Base-by-base conservation (phyloP, 768 basidiomycete genomes). In the Serendipita vermifera region DNA sequence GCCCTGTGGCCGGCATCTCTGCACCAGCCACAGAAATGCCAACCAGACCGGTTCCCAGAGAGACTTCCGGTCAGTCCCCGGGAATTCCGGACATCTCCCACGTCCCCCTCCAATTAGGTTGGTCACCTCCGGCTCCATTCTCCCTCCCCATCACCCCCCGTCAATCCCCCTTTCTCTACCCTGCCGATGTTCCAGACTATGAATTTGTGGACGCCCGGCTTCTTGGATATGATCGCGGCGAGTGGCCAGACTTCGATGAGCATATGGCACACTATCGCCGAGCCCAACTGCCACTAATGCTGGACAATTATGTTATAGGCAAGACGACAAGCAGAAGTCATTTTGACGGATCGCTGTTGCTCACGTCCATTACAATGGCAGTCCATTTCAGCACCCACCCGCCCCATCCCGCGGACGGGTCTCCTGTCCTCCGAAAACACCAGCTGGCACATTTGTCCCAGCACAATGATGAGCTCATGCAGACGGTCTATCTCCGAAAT, bases 181-280 rank as follows among this genome's bases (percentile, higher is more conserved):
- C 46, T 4, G 26, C 46, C 9, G 46, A 51, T 11, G 46, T 51
- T 4, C 46, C 46, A n/a, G 46, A 51, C 27, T 51, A 27, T n/a
- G 46, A 51, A n/a, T 51, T 22, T 29, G 20, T 29, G 11, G 46
- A 51, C 24, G 46, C 46, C 24, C 46, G 29, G 7, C 24, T 26
- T 4, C 27, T 51, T n/a, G 46, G 46, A 51, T 51, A 51, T 51
- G 46, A 51, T n/a, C 46, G 24, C 7, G 26, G 24, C 17, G 17
- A 22, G 9, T 51, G 46, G 46, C 46, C 46, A 51, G 46, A 51
- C 26, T 51, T 51, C 32, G 46, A 51, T n/a, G 46, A 20, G 22
- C 46, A 51, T 51, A 22, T 51, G 22, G 22, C 17, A n/a, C n/a
- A n/a, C n/a, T n/a, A n/a, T n/a, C n/a, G n/a, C n/a, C n/a, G n/a